These are phyloP conservation scores for Ganoderma resinaceum DNA, from an alignment of 1,284 basidiomycete genomes.

Conservation along the genomic window DNA sequence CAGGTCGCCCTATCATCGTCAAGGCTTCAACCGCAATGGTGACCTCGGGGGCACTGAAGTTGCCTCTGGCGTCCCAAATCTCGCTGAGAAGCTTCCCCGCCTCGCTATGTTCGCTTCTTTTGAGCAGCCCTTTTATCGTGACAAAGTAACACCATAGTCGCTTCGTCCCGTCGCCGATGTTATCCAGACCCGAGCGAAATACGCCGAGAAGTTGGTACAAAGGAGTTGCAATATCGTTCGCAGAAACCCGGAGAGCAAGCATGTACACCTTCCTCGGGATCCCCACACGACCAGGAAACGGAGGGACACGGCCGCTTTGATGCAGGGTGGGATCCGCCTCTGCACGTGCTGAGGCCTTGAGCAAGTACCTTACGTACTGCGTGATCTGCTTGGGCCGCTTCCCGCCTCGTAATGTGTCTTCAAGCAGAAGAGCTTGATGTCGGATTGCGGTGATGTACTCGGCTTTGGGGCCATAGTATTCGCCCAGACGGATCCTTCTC, in stretches of 20 bases:
- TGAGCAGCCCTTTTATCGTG: slow-evolving; percentile 59
- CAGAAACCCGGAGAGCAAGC: slow-evolving; percentile 41
- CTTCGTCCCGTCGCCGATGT: slow-evolving; percentile 12
- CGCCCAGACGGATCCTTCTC: slow-evolving; percentile 21
- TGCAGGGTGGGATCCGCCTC: not conserved
- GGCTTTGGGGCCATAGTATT: slow-evolving; percentile 14
- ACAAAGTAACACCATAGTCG: slow-evolving; percentile 55
- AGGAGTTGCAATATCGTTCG: slow-evolving; percentile 39
- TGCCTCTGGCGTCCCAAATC: slow-evolving; percentile 42
- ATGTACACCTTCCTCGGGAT: slow-evolving; percentile 13
- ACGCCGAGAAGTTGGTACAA: slow-evolving; percentile 45
- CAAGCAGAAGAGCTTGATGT: slow-evolving; percentile 5
- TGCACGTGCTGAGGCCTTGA: slow-evolving; percentile 20
- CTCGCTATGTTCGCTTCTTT: slow-evolving; percentile 43
- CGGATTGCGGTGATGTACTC: not conserved
- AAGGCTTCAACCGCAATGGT: slow-evolving; percentile 58
- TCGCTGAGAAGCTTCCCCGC: slow-evolving; percentile 56
- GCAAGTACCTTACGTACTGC: slow-evolving; percentile 20
- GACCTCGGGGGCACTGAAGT: slow-evolving; percentile 53
- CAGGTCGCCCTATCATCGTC: slow-evolving; percentile 49
- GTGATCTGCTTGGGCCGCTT: slow-evolving; percentile 6
- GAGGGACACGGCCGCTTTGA: not conserved
- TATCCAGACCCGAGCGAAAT: slow-evolving; percentile 40
- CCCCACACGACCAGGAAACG: slow-evolving; percentile 42
- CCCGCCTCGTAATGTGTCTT: slow-evolving; percentile 20